Evolutionary conservation across 306 rosid species (phyloP).

Genomic region (Begonia peltatifolia): DNA sequence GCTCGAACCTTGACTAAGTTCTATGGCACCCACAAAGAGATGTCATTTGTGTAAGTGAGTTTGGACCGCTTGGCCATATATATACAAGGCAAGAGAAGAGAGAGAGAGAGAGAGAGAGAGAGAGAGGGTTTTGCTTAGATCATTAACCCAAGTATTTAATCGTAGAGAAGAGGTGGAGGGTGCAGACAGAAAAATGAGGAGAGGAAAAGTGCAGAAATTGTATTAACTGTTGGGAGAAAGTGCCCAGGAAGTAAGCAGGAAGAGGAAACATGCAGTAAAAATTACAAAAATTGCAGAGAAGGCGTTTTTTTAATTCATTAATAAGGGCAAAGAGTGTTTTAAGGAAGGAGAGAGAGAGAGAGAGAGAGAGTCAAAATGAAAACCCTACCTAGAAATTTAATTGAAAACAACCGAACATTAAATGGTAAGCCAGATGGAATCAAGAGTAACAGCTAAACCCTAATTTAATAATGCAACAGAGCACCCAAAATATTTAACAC

Average conservation of each 20-base stretch:
- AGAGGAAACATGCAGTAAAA: conserved; percentile 70
- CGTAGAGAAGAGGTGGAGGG: conserved; percentile 18
- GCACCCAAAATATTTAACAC: conserved; percentile 13
- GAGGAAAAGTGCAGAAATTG: conserved; percentile 75
- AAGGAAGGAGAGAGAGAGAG: conserved; percentile 16
- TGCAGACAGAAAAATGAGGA: conserved; percentile 39
- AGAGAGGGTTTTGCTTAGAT: no score
- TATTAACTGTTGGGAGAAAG: conserved; percentile 57
- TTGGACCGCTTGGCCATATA: background rate
- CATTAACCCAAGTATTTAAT: no score
- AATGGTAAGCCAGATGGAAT: conserved; percentile 24
- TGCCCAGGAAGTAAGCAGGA: conserved; percentile 48
- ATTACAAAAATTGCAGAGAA: conserved; percentile 39
- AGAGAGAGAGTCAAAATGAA: conserved; percentile 11
- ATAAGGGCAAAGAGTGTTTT: conserved; percentile 54
- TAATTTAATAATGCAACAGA: conserved; percentile 18
- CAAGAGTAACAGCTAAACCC: conserved; percentile 21
- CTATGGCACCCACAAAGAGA: no score
- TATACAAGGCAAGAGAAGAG: conserved; percentile 48
- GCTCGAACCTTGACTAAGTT: no score
- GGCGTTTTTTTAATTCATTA: conserved; percentile 65
- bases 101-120: conserved; percentile 51
- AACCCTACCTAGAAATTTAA: conserved; percentile 6
- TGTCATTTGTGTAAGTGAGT: no score
- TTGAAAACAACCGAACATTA: conserved; percentile 19